Evolutionary conservation across 805 yeast species (phyloP), one percentile per base, ranked within the genome.

Genomic region (Suhomyces emberorum): DNA sequence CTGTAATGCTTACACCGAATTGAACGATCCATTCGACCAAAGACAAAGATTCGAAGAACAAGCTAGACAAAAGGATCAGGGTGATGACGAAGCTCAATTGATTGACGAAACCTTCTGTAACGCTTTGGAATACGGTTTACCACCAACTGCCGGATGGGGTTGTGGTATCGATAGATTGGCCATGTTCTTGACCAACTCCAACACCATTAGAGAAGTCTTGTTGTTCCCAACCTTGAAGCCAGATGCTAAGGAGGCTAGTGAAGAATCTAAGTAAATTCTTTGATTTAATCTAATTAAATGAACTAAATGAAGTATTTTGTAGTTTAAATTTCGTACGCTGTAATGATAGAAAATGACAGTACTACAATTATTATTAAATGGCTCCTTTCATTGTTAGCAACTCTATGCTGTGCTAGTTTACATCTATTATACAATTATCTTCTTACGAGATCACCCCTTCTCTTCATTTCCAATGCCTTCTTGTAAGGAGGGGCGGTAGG

Each of bases 91-190:
- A 73, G 98, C 96, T 44, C 98, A 91, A 74, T 61, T 88, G 65
- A 77, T 93, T 47, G 98, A 91, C 65, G 98, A 91, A 73, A 83
- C 86, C 47, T 91, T 91, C 89, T 84, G 95, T 75, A 86, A 89
- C 55, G 97, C 98, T 50, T 78, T 91, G 57, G 98, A 91, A 73
- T 91, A 88, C 66, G 98, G 98, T 69, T 77, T 91, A 57, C 98
- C 98, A 42, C 98, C 98, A 56, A 93, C 98, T 53, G 98, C 95
- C 65, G 98, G 98, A 52, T 91, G 98, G 98, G 98, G 98, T 54
- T 83, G 95, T 71, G 98, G 98, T 77, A 89, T 91, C 52, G 98
- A 91, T 70, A 84, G 98, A 76, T 64, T 91, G 59, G 88, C 96
- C 59, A 91, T 91, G 98, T 93, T 93, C 75, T 79, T 93, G 72